Percentiles rank a stretch among this genome's conserved stretches.
These are phyloP conservation scores for Luffa acutangula DNA, from an alignment of 306 rosid genomes.

Conservation along the genomic window DNA sequence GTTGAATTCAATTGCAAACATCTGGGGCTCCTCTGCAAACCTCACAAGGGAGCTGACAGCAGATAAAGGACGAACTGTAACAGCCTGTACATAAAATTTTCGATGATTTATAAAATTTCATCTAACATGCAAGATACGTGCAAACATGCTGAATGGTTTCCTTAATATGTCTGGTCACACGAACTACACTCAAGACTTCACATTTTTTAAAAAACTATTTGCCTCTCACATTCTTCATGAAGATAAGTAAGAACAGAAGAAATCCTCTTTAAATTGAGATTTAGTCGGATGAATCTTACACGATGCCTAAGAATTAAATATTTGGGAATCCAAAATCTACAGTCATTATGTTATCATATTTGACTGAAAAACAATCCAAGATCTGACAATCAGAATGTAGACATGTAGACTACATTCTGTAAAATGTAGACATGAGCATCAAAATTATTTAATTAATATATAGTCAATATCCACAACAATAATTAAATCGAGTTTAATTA, in stretches of 20 bases:
- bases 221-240: neutral
- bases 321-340: neutral
- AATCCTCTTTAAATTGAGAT: neutral
- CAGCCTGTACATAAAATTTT: constrained; percentile 91
- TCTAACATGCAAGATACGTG: constrained; percentile 1
- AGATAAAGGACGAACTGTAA: constrained; percentile 93
- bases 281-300: neutral
- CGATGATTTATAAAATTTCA: constrained; percentile 42
- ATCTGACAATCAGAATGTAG: neutral
- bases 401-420: neutral
- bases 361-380: neutral
- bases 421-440: neutral
- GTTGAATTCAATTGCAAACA: constrained; percentile 96
- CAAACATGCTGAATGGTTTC: neutral
- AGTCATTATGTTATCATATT: neutral
- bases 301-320: neutral
- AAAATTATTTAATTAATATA: neutral
- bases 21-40: constrained; percentile 97
- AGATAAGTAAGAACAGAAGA: neutral
- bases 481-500: neutral
- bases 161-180: neutral
- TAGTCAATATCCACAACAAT: neutral
- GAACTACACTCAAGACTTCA: neutral
- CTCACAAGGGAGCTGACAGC: constrained; percentile 86
- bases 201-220: neutral